These are phyloP conservation scores for Sporothrix brunneoviolacea DNA, from an alignment of 2,329 filamentous ascomycete genomes.

Conservation along the genomic window DNA sequence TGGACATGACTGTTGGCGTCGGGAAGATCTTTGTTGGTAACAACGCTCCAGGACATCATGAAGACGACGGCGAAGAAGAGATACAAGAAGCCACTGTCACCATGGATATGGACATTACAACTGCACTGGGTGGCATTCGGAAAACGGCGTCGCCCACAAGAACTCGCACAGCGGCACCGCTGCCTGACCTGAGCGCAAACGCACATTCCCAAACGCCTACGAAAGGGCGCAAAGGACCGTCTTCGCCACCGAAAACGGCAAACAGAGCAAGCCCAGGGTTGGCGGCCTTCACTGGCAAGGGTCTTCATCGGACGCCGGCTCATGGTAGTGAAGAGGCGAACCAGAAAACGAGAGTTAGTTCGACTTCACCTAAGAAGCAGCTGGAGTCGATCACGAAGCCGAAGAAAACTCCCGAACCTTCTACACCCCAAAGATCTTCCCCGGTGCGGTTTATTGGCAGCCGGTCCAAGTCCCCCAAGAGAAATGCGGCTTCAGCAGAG, in stretches of 20 bases:
- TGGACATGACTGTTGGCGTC: slow-evolving; percentile 55
- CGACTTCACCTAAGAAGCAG: not conserved
- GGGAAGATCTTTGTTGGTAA: slow-evolving; percentile 46
- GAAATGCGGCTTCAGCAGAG: slow-evolving; percentile 17
- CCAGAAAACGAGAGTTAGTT: not conserved
- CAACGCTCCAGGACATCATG: slow-evolving; percentile 24
- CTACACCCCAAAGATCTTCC: slow-evolving; percentile 15
- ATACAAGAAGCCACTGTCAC: slow-evolving; percentile 39
- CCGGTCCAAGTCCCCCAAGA: slow-evolving; percentile 24
- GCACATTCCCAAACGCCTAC: slow-evolving; percentile 15
- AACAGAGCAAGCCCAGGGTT: slow-evolving; percentile 49
- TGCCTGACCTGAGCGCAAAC: not conserved
- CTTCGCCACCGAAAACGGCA: slow-evolving; percentile 3
- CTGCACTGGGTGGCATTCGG: slow-evolving; percentile 57
- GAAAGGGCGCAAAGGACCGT: not conserved
- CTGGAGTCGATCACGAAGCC: not conserved
- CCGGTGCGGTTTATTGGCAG: slow-evolving; percentile 21
- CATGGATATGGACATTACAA: slow-evolving; percentile 62
- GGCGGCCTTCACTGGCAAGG: slow-evolving; percentile 45
- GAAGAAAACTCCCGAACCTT: slow-evolving; percentile 5
- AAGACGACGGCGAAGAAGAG: slow-evolving; percentile 27
- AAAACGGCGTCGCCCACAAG: slow-evolving; percentile 31
- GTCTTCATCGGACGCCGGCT: slow-evolving; percentile 42
- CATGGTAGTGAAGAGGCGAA: slow-evolving; percentile 15
- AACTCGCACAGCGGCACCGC: slow-evolving; percentile 24